These are phyloP conservation scores for Penicillium flavigenum DNA, from an alignment of 495 filamentous ascomycete genomes.

Conservation along the genomic window DNA sequence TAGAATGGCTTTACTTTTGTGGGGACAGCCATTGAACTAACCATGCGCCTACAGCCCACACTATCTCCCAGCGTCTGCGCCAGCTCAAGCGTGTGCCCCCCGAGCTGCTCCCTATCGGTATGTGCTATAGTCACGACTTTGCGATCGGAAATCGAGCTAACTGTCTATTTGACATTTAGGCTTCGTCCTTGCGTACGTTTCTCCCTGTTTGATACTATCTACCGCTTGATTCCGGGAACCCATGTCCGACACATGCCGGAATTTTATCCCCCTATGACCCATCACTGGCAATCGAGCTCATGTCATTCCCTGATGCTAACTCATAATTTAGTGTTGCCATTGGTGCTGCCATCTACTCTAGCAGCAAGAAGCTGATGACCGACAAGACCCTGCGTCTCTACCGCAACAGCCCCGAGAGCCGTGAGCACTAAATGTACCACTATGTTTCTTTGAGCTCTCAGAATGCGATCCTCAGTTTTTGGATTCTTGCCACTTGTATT, in stretches of 20 bases:
- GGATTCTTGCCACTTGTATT: constrained; percentile 37
- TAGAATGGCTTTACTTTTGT: neutral
- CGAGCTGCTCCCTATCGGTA: constrained; percentile 94
- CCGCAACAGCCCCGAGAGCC: constrained; percentile 51
- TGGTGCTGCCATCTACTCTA: constrained; percentile 74
- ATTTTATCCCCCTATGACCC: constrained; percentile 16
- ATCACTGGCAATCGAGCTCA: constrained; percentile 5
- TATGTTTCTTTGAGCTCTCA: constrained; percentile 36
- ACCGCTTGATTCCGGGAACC: constrained; percentile 19
- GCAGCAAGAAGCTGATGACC: constrained; percentile 72
- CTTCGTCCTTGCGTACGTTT: constrained; percentile 72
- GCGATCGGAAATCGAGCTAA: constrained; percentile 21
- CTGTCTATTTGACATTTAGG: constrained; percentile 49
- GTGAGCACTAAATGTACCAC: constrained; percentile 50
- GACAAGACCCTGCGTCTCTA: constrained; percentile 89
- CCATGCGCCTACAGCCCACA: constrained; percentile 68
- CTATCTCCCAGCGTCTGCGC: constrained; percentile 92
- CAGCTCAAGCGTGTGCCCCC: constrained; percentile 82
- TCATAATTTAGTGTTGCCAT: constrained; percentile 56
- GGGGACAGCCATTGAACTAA: constrained; percentile 31
- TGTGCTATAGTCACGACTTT: constrained; percentile 27
- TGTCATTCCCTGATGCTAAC: constrained; percentile 24
- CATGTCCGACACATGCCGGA: constrained; percentile 10
- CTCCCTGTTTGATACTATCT: constrained; percentile 17
- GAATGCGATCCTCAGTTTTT: constrained; percentile 35